A percentile compares a stretch with the other conserved stretches of the same genome.
Evolutionary conservation across 306 rosid species (phyloP).

Genomic region (Lathyrus aphaca): DNA sequence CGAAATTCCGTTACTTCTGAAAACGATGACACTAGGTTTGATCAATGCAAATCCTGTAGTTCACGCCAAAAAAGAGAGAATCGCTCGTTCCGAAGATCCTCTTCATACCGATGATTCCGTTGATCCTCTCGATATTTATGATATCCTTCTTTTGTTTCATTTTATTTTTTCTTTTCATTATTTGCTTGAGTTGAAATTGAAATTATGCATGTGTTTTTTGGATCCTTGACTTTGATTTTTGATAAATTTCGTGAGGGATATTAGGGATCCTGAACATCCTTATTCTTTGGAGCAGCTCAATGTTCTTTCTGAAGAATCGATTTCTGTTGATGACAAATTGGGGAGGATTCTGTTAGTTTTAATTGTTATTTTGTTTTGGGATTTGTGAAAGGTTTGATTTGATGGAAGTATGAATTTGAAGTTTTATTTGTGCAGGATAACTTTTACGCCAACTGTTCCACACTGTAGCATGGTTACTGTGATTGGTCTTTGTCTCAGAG

Average conservation of each 20-base stretch:
- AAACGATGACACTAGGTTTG: slow-evolving; percentile 84
- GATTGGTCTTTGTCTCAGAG: slow-evolving; percentile 91
- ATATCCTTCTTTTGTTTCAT: slow-evolving; percentile 59
- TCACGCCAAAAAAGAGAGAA: slow-evolving; percentile 88
- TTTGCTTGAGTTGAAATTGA: neutral
- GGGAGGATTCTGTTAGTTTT: slow-evolving; percentile 69
- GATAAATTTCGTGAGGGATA: slow-evolving; percentile 89
- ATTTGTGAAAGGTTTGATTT: neutral
- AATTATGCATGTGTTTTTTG: neutral
- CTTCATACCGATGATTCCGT: slow-evolving; percentile 69
- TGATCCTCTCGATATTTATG: slow-evolving; percentile 95
- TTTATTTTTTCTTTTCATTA: neutral
- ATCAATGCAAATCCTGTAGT: slow-evolving; percentile 96
- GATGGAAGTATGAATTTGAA: neutral
- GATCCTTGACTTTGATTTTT: slow-evolving; percentile 70
- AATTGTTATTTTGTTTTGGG: neutral
- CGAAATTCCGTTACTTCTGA: neutral
- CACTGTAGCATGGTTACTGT: slow-evolving; percentile 99
- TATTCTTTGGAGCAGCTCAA: slow-evolving; percentile 97
- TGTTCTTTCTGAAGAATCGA: slow-evolving; percentile 92
- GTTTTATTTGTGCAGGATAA: slow-evolving; percentile 59
- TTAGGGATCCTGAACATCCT: slow-evolving; percentile 99
- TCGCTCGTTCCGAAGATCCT: slow-evolving; percentile 71
- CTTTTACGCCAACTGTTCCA: slow-evolving; percentile 93
- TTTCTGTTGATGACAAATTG: slow-evolving; percentile 84